phyloP scores from a whole-genome alignment of 208 protist species.

The Acanthamoeba comandoni region DNA sequence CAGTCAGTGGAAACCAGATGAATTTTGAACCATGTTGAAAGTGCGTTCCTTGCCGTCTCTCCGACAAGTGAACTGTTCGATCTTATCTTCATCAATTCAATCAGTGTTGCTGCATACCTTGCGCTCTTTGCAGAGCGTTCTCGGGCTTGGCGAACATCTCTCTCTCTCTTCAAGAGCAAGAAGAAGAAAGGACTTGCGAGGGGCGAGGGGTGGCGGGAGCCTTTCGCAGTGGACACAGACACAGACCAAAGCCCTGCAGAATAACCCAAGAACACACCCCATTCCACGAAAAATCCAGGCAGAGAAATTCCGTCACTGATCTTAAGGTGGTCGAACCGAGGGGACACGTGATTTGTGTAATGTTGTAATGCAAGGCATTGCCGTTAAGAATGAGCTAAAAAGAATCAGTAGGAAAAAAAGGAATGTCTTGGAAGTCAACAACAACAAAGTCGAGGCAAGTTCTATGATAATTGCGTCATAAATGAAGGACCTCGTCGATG shows the following conservation, averaged over 20 bases:
- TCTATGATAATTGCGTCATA: too few species aligned
- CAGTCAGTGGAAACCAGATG: too few species aligned
- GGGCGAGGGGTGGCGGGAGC: background rate
- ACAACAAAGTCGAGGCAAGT: too few species aligned
- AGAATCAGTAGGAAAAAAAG: too few species aligned
- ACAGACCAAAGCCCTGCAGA: background rate
- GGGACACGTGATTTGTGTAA: too few species aligned
- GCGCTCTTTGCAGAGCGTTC: slow-evolving; percentile 72
- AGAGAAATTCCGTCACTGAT: background rate
- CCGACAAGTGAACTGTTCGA: too few species aligned
- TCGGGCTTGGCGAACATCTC: slow-evolving; percentile 69
- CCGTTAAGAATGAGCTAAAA: too few species aligned
- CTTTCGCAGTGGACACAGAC: background rate
- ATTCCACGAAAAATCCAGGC: background rate
- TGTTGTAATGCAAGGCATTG: too few species aligned
- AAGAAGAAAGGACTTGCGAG: background rate
- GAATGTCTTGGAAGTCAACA: too few species aligned
- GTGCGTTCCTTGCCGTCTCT: too few species aligned
- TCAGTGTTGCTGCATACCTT: slow-evolving; percentile 54
- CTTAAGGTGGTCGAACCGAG: slow-evolving; percentile 3
- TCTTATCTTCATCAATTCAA: background rate
- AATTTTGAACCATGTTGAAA: background rate
- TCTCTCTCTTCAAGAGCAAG: background rate
- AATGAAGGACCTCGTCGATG: too few species aligned
- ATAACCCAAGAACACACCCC: slow-evolving; percentile 8